Evolutionary conservation across 2,329 filamentous ascomycete genomes (phyloP).

Genomic region (Massarina eburnea): DNA sequence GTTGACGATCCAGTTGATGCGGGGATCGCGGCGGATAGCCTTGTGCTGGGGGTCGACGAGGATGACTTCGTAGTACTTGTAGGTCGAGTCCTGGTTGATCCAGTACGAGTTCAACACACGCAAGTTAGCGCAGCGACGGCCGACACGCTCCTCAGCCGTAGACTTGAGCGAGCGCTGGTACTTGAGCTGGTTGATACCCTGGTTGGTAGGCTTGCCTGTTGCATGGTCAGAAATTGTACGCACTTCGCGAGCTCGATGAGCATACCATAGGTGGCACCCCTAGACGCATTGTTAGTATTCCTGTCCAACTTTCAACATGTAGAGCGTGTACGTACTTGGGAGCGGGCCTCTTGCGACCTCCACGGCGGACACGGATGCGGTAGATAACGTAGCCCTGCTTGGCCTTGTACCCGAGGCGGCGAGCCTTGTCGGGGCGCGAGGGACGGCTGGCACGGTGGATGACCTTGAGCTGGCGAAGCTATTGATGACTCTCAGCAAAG

Average conservation of each 20-base stretch:
- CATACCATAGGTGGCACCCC: slow-evolving; percentile 97
- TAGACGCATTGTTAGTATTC: slow-evolving; percentile 47
- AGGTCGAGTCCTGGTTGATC: slow-evolving; percentile 99
- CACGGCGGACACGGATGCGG: slow-evolving; percentile 96
- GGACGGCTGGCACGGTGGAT: slow-evolving; percentile 98
- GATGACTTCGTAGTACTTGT: slow-evolving; percentile 99
- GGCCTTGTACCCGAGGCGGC: slow-evolving; percentile 99
- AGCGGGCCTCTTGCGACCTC: slow-evolving; percentile 96
- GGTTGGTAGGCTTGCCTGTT: slow-evolving; percentile 99
- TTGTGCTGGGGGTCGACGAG: slow-evolving; percentile 99
- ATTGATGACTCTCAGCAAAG: slow-evolving; percentile 99
- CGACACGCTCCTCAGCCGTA: slow-evolving; percentile 99
- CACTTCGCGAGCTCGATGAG: slow-evolving; percentile 14
- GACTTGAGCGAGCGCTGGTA: slow-evolving; percentile 99
- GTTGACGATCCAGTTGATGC: slow-evolving; percentile 99
- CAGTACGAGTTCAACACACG: slow-evolving; percentile 99
- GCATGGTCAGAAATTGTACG: slow-evolving; percentile 23
- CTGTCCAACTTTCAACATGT: not conserved
- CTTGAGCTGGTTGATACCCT: slow-evolving; percentile 99
- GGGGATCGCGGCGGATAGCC: slow-evolving; percentile 97
- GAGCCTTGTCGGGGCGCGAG: slow-evolving; percentile 99
- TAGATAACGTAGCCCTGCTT: slow-evolving; percentile 99
- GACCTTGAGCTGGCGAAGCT: slow-evolving; percentile 99
- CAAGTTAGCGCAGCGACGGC: slow-evolving; percentile 97
- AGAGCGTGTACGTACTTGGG: slow-evolving; percentile 59